Evolutionary conservation across 805 yeast genomes (phyloP), one percentile per base, ranked within the genome.

Genomic region (Candida nitratophila): DNA sequence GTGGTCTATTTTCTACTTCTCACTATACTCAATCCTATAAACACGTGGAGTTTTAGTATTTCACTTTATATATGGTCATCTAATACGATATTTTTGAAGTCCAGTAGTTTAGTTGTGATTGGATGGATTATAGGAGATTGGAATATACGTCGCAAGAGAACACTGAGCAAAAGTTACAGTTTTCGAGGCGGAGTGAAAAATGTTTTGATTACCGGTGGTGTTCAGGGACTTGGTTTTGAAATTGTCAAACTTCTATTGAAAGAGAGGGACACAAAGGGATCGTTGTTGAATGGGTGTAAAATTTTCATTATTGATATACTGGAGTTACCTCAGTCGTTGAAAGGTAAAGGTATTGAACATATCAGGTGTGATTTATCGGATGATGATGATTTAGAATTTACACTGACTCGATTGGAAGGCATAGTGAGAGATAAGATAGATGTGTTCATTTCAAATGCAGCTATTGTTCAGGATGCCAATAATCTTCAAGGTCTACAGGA

Each of bases 121-220:
- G 9, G 17, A 34, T 34, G 37, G 26, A 15, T 12, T 12, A 12
- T 34, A 11, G 4, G 17, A 19, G 24, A 34, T 12, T 9, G 10
- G 15, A 34, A 34, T 17, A 34, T 5, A 3, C 7, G 20, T 3
- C n/a, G 8, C 6, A 34, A 34, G n/a, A 34, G 39, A 15, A 8
- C 12, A 6, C 29, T 10, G 24, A 9, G 19, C 12, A 4, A n/a
- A n/a, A 4, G 19, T 19, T n/a, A 15, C 19, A 26, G 20, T 4
- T 16, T 37, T 8, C 6, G 39, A 5, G 31, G 24, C 8, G 1
- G 31, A 43, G 42, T 37, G 11, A 40, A 43, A 7, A 53, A 56
- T 22, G 70, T 72, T 2, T 39, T 74, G 22, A 58, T 75, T 6
- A 75, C 81, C 0, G 83, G 83, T 0, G 81, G 80, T 0, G 60